A percentile compares a stretch with the other conserved stretches of the same genome.
Conservation (phyloP, 192 early-diverging fungal species). For the Piromyces finnis region DNA sequence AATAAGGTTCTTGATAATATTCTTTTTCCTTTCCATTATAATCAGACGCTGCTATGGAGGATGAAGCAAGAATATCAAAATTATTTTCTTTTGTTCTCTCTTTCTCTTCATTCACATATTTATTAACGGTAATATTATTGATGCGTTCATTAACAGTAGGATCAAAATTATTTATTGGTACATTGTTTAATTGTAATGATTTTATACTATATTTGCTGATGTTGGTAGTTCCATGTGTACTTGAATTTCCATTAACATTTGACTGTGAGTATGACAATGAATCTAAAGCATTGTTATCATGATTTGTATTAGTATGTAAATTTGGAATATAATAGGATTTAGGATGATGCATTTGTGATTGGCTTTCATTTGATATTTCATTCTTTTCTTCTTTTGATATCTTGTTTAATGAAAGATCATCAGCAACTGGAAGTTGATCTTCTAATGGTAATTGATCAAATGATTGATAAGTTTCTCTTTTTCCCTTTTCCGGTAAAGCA, state of each 20-base stretch:
- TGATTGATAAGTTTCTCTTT: neutral
- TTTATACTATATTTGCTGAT: neutral
- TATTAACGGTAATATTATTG: neutral
- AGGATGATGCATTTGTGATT: neutral
- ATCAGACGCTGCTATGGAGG: neutral
- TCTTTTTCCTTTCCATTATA: neutral
- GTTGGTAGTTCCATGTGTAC: too few relatives aligned
- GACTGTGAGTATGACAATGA: neutral
- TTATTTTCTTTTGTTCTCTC: neutral
- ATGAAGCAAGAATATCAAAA: neutral
- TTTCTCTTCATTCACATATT: neutral
- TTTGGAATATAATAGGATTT: neutral
- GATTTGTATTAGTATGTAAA: neutral
- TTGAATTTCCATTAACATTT: neutral
- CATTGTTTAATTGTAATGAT: neutral
- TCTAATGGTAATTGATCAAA: neutral
- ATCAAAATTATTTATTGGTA: neutral
- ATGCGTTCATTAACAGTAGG: neutral
- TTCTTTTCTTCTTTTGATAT: neutral
- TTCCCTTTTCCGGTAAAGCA: neutral
- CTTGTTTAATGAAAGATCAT: neutral
- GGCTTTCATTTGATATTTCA: neutral
- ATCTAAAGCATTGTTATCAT: neutral
- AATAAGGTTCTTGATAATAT: neutral
- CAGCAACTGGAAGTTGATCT: neutral